Evolutionary conservation across 73 alveolate genomes (phyloP), one percentile per base, ranked within the genome.

Genomic region (Paramecium bursaria): DNA sequence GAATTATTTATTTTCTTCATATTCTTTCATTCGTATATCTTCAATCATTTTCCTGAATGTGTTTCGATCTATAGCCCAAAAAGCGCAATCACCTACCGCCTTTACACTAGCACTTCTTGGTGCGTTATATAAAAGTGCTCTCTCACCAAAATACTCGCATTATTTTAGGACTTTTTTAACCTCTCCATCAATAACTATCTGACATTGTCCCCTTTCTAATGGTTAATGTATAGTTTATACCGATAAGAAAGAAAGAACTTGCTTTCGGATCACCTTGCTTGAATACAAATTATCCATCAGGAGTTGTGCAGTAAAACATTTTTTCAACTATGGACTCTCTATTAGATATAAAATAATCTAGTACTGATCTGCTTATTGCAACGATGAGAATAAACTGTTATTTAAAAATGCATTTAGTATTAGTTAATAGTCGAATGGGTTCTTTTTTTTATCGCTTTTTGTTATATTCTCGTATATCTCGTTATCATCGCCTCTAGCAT

Each of bases 81-180:
- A 85, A 73, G 67, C 87, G 55, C 67, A 85, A 82, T 73, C 90
- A 39, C 61, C 75, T 17, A 53, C 87, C 21, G 91, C 74, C 25
- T 31, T 46, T 1, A 79, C 88, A 0, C 85, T 48, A 25, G 74
- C 52, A 14, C 77, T 25, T 52, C 92, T 80, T 11, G 77, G 85
- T 1, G 92, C 91, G 46, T 85, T 88, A 39, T 88, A 88, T 23
- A 88, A 53, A 5, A 88, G 52, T 49, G 94, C 93, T 42, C 60
- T 51, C 51, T 88, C 94, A 4, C 94, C 94, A 87, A 88, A 88
- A 49, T 74, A 46, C 14, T 88, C 94, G 23, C 86, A 85, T 39
- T 33, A 11, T 25, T 85, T 55, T 6, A 67, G 50, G 15, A 67
- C 48, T 42, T 67, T 67, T 47, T 67, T 67, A 17, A 67, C 82